These are phyloP conservation scores for Mucor plumbeus DNA, from an alignment of 371 early-diverging fungal genomes.

Conservation along the genomic window DNA sequence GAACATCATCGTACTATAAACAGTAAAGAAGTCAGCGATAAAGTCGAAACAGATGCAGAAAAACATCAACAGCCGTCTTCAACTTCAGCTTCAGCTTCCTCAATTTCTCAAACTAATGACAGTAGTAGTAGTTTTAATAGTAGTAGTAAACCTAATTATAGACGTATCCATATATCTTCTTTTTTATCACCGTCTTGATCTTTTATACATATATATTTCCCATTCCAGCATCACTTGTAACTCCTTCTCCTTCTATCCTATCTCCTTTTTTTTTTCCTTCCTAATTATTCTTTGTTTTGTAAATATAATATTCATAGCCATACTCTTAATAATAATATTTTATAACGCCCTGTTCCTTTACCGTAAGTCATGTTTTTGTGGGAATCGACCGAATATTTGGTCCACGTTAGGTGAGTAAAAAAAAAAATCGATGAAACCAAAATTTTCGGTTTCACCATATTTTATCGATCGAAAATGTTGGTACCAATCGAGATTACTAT, in stretches of 20 bases:
- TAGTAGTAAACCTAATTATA: slow-evolving; percentile 16
- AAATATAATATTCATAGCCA: not conserved
- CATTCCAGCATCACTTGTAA: not conserved
- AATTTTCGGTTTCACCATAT: too few relatives aligned
- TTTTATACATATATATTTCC: not conserved
- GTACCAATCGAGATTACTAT: too few relatives aligned
- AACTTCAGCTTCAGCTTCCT: not conserved
- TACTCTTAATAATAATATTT: not conserved
- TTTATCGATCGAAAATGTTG: too few relatives aligned
- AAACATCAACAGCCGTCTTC: not conserved
- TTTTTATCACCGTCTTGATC: slow-evolving; percentile 17
- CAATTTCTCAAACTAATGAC: not conserved
- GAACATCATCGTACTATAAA: slow-evolving; percentile 7
- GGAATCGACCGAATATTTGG: not conserved
- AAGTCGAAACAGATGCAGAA: not conserved
- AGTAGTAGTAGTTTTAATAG: not conserved
- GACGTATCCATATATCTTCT: slow-evolving; percentile 31
- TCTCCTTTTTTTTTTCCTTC: not conserved
- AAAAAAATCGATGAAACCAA: too few relatives aligned
- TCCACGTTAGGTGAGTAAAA: too few relatives aligned
- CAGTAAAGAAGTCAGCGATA: not conserved
- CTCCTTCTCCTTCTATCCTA: not conserved
- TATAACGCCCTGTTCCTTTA: not conserved
- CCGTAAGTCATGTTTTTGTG: not conserved
- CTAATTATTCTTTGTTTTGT: not conserved